Percentiles rank a stretch among this genome's conserved stretches.
Evolutionary conservation across 78 protist genomes (phyloP).

Genomic region (Cyanophora paradoxa): DNA sequence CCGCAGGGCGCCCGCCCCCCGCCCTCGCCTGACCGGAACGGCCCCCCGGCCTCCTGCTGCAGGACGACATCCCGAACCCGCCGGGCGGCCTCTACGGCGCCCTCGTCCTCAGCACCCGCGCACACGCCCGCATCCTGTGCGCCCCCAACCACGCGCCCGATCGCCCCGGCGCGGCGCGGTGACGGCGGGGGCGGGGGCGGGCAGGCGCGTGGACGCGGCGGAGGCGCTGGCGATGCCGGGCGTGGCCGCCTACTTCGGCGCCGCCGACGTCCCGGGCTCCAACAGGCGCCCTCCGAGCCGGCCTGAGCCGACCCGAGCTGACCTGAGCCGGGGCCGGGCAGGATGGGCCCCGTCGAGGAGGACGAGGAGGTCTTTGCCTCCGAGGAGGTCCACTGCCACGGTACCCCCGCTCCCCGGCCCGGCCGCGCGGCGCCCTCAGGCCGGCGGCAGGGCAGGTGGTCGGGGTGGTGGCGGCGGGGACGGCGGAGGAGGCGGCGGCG

Average conservation of each 20-base stretch:
- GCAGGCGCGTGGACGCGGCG: conserved; percentile 29
- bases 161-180: no score
- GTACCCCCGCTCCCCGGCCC: neutral
- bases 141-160: no score
- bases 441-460: conserved; percentile 56
- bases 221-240: conserved; percentile 31
- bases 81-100: conserved; percentile 41
- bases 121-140: no score
- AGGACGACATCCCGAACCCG: conserved; percentile 31
- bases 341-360: conserved; percentile 47
- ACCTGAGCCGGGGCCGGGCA: no score
- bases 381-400: conserved; percentile 6
- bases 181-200: neutral
- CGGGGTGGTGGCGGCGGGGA: conserved; percentile 77
- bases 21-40: no score
- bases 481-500: conserved; percentile 34
- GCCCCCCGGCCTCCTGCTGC: no score
- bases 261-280: conserved; percentile 60
- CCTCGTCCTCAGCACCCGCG: conserved; percentile 35
- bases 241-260: conserved; percentile 39
- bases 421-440: neutral
- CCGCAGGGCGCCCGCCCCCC: no score
- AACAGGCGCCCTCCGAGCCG: no score
- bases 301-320: no score
- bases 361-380: conserved; percentile 75